Conservation (phyloP, 176 grass and related monocot species). For the Oryza meridionalis region DNA sequence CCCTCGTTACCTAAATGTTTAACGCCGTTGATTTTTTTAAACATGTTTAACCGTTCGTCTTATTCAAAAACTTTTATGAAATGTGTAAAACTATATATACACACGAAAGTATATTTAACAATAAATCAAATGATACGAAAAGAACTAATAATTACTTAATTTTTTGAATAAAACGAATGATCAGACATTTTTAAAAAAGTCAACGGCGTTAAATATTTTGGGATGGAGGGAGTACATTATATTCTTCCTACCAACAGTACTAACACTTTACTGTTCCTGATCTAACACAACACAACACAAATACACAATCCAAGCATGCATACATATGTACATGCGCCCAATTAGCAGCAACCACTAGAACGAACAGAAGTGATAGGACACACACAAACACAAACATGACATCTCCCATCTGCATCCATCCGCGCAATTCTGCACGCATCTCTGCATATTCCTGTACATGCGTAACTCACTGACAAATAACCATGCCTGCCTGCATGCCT, state of each 20-base stretch:
- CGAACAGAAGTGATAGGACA: slow-evolving; percentile 15
- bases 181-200: too few relatives aligned
- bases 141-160: too few relatives aligned
- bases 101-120: too few relatives aligned
- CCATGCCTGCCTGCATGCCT: background rate
- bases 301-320: background rate
- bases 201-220: too few relatives aligned
- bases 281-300: slow-evolving; percentile 2
- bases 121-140: too few relatives aligned
- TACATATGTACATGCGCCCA: background rate
- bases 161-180: too few relatives aligned
- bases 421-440: background rate
- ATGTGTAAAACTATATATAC: too few relatives aligned
- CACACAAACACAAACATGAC: background rate
- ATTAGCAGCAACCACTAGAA: background rate
- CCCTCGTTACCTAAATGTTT: background rate
- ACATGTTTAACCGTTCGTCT: too few relatives aligned
- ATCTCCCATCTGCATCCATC: background rate
- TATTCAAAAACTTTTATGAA: too few relatives aligned
- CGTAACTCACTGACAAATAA: slow-evolving; percentile 1
- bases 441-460: background rate
- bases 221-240: too few relatives aligned
- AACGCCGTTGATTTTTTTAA: too few relatives aligned
- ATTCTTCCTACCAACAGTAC: background rate
- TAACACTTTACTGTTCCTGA: slow-evolving; percentile 13